A percentile compares a stretch with the other conserved stretches of the same genome.
These are phyloP conservation scores for Xenoacremonium recifei DNA, from an alignment of 2,329 filamentous ascomycete species.

Conservation along the genomic window DNA sequence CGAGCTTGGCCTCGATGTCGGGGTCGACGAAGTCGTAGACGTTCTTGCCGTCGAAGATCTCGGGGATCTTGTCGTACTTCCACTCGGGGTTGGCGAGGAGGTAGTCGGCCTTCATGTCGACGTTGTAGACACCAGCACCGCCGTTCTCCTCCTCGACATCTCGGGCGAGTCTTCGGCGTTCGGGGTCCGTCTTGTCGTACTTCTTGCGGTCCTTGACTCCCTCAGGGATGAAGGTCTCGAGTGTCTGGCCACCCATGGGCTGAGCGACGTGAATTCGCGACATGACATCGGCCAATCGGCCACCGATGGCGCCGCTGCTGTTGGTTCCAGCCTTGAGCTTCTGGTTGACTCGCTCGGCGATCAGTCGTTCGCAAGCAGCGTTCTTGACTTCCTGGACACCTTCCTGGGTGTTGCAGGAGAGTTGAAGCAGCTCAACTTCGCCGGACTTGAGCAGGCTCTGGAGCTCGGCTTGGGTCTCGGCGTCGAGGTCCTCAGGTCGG, in stretches of 20 bases:
- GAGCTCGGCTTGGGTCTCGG: constrained; percentile 73
- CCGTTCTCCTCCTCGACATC: constrained; percentile 91
- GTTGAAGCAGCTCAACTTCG: constrained; percentile 88
- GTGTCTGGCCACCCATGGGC: constrained; percentile 75
- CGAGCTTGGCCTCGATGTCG: constrained; percentile 91
- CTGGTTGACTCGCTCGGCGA: constrained; percentile 90
- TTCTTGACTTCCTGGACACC: constrained; percentile 96
- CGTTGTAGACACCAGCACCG: constrained; percentile 92
- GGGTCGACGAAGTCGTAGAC: constrained; percentile 97
- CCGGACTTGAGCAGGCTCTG: constrained; percentile 79
- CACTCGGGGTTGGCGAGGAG: constrained; percentile 84
- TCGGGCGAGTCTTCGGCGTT: constrained; percentile 74
- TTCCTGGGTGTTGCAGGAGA: constrained; percentile 93
- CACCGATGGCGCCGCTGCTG: constrained; percentile 71
- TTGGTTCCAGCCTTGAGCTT: constrained; percentile 92
- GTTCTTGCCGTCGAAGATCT: constrained; percentile 93
- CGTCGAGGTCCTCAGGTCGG: constrained; percentile 81
- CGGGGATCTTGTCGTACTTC: constrained; percentile 95
- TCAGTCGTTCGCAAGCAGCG: constrained; percentile 85
- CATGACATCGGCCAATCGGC: constrained; percentile 85
- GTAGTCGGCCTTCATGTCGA: constrained; percentile 88
- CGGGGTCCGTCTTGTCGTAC: constrained; percentile 88
- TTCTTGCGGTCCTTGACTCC: constrained; percentile 78
- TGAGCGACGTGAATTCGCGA: constrained; percentile 95
- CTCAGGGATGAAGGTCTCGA: constrained; percentile 87